A percentile compares a stretch with the other conserved stretches of the same genome.
Conservation (phyloP, 768 basidiomycete genomes). For the Suillus occidentalis region DNA sequence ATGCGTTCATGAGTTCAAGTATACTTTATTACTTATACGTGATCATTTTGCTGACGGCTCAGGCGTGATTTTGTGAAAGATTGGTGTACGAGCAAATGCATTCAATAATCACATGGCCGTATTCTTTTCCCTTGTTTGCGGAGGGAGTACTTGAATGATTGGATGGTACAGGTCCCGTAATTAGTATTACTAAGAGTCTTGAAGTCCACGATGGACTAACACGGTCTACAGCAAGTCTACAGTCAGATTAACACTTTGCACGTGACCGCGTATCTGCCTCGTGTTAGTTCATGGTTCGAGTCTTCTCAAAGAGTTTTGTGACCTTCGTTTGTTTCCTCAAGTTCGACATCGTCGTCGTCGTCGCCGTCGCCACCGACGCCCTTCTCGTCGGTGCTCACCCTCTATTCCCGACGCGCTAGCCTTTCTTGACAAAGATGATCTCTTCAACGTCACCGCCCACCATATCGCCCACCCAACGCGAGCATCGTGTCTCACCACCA, state of each 20-base stretch:
- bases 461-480: slow-evolving; percentile 31
- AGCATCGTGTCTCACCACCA: slow-evolving; percentile 31
- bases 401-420: background rate
- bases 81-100: background rate
- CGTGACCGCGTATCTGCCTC: slow-evolving; percentile 37
- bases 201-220: slow-evolving; percentile 8
- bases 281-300: slow-evolving; percentile 31
- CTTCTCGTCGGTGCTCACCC: slow-evolving; percentile 11
- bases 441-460: slow-evolving; percentile 20
- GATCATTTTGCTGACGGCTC: background rate
- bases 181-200: background rate
- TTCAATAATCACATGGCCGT: no score
- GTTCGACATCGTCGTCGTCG: slow-evolving; percentile 15
- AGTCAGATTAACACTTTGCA: slow-evolving; percentile 25
- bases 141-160: background rate
- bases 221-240: slow-evolving; percentile 4
- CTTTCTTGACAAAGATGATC: slow-evolving; percentile 19
- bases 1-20: background rate
- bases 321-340: slow-evolving; percentile 13
- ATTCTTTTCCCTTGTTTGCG: background rate
- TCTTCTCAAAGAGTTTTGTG: slow-evolving; percentile 27
- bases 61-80: background rate
- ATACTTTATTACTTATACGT: slow-evolving; percentile 2
- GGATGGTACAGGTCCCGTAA: background rate
- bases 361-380: slow-evolving; percentile 17